A percentile compares a stretch with the other conserved stretches of the same genome.
phyloP scores from a whole-genome alignment of 225 moss, liverwort and hornwort species.

The Ulota crispa region DNA sequence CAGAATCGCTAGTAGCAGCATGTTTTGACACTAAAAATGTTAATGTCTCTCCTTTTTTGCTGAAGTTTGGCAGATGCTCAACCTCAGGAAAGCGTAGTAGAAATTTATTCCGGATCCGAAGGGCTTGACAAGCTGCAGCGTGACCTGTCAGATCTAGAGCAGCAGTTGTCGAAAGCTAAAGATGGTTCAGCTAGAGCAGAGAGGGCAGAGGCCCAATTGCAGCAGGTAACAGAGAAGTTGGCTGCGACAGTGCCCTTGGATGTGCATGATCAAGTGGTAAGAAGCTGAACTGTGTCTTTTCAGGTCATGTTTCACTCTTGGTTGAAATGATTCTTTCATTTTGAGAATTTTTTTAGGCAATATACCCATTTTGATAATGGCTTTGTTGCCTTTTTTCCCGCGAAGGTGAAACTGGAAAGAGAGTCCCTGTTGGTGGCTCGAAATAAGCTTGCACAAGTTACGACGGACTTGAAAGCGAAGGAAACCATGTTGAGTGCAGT shows the following conservation, averaged over 20 bases:
- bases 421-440: slow-evolving; percentile 67
- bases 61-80: slow-evolving; percentile 45
- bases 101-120: slow-evolving; percentile 17
- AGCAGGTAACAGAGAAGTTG: slow-evolving; percentile 62
- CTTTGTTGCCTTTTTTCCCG: not conserved
- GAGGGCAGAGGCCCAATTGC: slow-evolving; percentile 68
- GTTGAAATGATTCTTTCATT: not conserved
- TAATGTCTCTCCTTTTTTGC: not conserved
- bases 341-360: not conserved
- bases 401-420: slow-evolving; percentile 64
- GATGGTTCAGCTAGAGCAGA: slow-evolving; percentile 43
- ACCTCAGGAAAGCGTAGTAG: slow-evolving; percentile 19
- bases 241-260: slow-evolving; percentile 72
- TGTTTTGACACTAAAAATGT: slow-evolving; percentile 12
- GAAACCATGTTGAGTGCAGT: slow-evolving; percentile 68
- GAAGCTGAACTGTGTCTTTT: slow-evolving; percentile 17
- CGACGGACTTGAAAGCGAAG: slow-evolving; percentile 69
- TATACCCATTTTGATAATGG: not conserved
- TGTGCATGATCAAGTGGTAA: slow-evolving; percentile 82
- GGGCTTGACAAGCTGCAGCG: slow-evolving; percentile 47
- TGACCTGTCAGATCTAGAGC: slow-evolving; percentile 44
- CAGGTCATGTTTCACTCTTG: not conserved
- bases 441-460: slow-evolving; percentile 69
- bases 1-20: not conserved
- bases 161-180: slow-evolving; percentile 48